Conservation (phyloP, 805 yeast genomes). For the Candida wancherniae region DNA sequence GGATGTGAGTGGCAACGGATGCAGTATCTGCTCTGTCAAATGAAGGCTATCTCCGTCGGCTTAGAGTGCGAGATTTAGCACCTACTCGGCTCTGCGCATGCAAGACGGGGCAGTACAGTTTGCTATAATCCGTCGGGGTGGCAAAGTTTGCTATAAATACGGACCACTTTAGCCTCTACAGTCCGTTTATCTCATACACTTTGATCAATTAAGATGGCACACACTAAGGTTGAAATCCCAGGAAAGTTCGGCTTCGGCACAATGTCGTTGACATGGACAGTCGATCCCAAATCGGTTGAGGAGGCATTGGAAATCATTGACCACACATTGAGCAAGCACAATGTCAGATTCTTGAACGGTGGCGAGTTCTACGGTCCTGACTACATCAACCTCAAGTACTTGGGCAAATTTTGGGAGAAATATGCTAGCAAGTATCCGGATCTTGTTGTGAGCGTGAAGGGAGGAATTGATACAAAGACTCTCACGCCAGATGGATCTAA, state of each 20-base stretch:
- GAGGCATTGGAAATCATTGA: conserved; percentile 52
- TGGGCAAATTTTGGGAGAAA: conserved; percentile 54
- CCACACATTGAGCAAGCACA: conserved; percentile 36
- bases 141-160: too few species aligned
- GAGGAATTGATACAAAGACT: conserved; percentile 42
- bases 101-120: too few species aligned
- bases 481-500: conserved; percentile 46
- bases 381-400: conserved; percentile 48
- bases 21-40: too few species aligned
- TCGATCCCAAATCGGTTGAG: conserved; percentile 49
- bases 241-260: conserved; percentile 64
- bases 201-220: too few species aligned
- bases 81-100: too few species aligned
- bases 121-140: too few species aligned
- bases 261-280: conserved; percentile 76
- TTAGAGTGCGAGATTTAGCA: too few species aligned
- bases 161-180: too few species aligned
- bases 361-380: conserved; percentile 75
- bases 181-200: too few species aligned
- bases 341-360: conserved; percentile 57
- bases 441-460: conserved; percentile 64
- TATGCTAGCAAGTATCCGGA: conserved; percentile 51
- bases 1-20: too few species aligned
- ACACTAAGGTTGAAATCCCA: conserved; percentile 13
- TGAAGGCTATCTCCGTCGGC: too few species aligned